These are phyloP conservation scores for Claviceps arundinis DNA, from an alignment of 2,329 filamentous ascomycete species.

Conservation along the genomic window DNA sequence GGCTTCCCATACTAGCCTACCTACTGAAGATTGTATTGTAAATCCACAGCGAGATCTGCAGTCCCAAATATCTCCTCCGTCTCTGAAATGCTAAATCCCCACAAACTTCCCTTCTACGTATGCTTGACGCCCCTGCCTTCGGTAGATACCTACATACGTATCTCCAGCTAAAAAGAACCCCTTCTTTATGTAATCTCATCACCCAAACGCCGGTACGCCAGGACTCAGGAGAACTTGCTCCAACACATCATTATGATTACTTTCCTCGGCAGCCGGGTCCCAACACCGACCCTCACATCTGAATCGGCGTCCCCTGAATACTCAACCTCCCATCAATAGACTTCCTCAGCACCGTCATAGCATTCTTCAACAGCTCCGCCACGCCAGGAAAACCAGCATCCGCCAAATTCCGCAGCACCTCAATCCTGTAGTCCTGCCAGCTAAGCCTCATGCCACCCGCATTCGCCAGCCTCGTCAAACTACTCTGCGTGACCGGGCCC, in stretches of 20 bases:
- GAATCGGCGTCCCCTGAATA: constrained; percentile 10
- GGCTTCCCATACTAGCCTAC: too few relatives aligned
- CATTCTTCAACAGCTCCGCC: constrained; percentile 61
- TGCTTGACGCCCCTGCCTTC: too few relatives aligned
- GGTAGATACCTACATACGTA: too few relatives aligned
- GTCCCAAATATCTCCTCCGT: too few relatives aligned
- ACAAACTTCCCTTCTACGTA: too few relatives aligned
- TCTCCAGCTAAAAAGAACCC: too few relatives aligned
- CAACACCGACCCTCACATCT: background rate
- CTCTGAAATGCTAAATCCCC: too few relatives aligned
- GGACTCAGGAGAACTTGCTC: too few relatives aligned
- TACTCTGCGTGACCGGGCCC: constrained; percentile 57
- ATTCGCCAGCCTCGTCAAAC: constrained; percentile 46
- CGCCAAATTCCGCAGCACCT: constrained; percentile 57
- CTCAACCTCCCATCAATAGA: constrained; percentile 20
- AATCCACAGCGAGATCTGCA: too few relatives aligned
- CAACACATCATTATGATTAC: background rate
- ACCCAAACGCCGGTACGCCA: too few relatives aligned
- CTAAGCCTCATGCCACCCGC: constrained; percentile 52
- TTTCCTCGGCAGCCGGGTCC: constrained; percentile 15
- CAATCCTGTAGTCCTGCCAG: constrained; percentile 64
- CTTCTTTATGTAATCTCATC: too few relatives aligned
- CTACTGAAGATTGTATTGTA: too few relatives aligned
- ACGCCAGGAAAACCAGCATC: constrained; percentile 51
- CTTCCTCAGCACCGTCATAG: constrained; percentile 61